Base-by-base conservation (phyloP, 805 yeast species). In the Millerago galiae region DNA sequence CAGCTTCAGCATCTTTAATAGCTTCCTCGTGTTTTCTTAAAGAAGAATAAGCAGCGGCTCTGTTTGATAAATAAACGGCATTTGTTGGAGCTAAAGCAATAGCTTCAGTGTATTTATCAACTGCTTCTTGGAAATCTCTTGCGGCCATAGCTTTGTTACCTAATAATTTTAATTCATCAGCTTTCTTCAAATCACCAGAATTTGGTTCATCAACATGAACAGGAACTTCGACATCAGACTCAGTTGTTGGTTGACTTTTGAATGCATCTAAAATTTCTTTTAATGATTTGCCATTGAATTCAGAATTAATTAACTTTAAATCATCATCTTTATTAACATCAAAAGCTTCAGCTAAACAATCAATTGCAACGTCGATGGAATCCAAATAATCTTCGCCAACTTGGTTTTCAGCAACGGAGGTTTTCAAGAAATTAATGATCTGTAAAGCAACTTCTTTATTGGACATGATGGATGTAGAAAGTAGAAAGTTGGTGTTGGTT, bases 11-110 rank as follows among this genome's bases (percentile, higher is more conserved):
- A 62, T 93, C 99, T 35, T 69, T 69, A 33, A 84, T 75, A 3
- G 99, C 98, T 48, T 74, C 68, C 13, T 77, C 83, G 59, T 85
- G 90, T 47, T 88, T 70, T 49, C 78, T 74, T 26, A 75, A 56
- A 6, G 96, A 86, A 10, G 95, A 84, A 65, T 85, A 80, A 3
- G 98, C 98, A 34, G 99, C 99, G 12, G 99, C 98, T 59, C 99
- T 80, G 68, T 93, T 93, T 29, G 98, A 89, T 48, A 75, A 77
- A 64, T 82, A 93, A 16, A 93, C 86, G 14, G 90, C 89, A 61
- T 88, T 89, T 14, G 72, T 62, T 42, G 89, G 79, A 50, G 79
- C 71, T 47, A 81, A 64, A 18, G 66, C 77, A 52, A 93, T 77
- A 10, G 98, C 98, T 42, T 77, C 79, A 8, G 95, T 75, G 65